Percentiles rank a stretch among this genome's conserved stretches.
Evolutionary conservation across 805 yeast genomes (phyloP).

Genomic region (Kuraishia borneana): DNA sequence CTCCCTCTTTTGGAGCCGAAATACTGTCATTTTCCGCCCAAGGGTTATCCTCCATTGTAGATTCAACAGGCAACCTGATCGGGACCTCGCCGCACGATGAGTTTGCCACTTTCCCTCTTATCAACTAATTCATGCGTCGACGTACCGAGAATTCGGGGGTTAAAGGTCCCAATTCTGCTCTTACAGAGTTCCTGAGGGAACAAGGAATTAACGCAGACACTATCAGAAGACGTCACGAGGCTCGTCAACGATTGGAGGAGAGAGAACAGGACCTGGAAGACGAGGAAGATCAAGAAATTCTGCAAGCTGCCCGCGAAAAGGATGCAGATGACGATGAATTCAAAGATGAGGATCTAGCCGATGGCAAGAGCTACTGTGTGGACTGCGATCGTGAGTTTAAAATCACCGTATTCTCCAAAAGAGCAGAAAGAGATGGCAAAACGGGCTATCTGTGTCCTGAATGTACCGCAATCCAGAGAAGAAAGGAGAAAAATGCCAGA

Average conservation of each 20-base stretch:
- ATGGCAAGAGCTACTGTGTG: constrained; percentile 40
- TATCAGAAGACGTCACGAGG: constrained; percentile 38
- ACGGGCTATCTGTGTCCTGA: constrained; percentile 60
- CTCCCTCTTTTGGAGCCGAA: neutral
- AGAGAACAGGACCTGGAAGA: constrained; percentile 7
- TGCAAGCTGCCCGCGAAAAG: constrained; percentile 8
- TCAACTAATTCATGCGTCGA: too few relatives aligned
- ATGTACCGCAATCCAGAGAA: constrained; percentile 35
- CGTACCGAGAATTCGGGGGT: constrained; percentile 10
- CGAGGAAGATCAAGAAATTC: constrained; percentile 7
- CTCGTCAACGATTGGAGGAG: constrained; percentile 20
- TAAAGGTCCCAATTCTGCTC: constrained; percentile 71
- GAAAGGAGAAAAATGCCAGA: constrained; percentile 31
- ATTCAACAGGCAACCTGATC: constrained; percentile 1
- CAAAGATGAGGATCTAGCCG: constrained; percentile 31
- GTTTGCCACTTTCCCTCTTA: too few relatives aligned
- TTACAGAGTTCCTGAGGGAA: constrained; percentile 77
- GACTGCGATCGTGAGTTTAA: constrained; percentile 50
- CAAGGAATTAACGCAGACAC: constrained; percentile 84
- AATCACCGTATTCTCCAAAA: constrained; percentile 57
- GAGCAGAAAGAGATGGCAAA: constrained; percentile 28
- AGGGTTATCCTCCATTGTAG: neutral
- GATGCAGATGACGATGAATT: constrained; percentile 24
- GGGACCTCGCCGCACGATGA: too few relatives aligned
- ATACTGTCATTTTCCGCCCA: neutral